Conservation (phyloP, 495 filamentous ascomycete genomes). For the Clohesyomyces aquaticus region DNA sequence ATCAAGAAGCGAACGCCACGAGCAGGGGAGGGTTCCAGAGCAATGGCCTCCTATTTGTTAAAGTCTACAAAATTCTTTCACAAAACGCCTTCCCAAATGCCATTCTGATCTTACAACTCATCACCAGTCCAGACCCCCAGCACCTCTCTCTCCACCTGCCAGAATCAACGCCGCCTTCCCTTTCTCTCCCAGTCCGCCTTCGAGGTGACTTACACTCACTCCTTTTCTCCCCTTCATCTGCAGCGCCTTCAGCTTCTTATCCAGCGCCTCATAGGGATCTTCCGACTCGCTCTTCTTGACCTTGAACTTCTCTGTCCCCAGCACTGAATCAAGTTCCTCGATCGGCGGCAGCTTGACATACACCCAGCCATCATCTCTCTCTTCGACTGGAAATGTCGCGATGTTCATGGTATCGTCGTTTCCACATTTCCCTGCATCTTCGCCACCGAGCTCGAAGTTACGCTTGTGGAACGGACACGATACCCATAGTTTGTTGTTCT, state of each 20-base stretch:
- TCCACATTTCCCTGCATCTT: constrained; percentile 70
- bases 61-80: no score
- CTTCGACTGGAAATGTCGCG: constrained; percentile 83
- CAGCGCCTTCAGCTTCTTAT: constrained; percentile 60
- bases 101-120: background rate
- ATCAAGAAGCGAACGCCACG: no score
- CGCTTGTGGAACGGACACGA: constrained; percentile 93
- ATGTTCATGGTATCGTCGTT: constrained; percentile 80
- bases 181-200: constrained; percentile 49
- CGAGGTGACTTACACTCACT: constrained; percentile 54
- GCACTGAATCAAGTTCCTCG: constrained; percentile 78
- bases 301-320: constrained; percentile 85
- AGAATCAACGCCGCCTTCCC: constrained; percentile 52
- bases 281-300: constrained; percentile 71
- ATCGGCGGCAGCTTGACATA: constrained; percentile 85
- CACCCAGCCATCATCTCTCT: constrained; percentile 76
- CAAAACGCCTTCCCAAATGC: background rate
- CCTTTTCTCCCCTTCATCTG: constrained; percentile 62
- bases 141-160: constrained; percentile 54
- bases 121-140: constrained; percentile 71
- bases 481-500: constrained; percentile 71
- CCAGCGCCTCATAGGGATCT: constrained; percentile 69
- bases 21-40: no score
- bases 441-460: constrained; percentile 78
- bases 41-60: no score